Conservation (phyloP, 495 filamentous ascomycete species). For the Xeromyces bisporus region DNA sequence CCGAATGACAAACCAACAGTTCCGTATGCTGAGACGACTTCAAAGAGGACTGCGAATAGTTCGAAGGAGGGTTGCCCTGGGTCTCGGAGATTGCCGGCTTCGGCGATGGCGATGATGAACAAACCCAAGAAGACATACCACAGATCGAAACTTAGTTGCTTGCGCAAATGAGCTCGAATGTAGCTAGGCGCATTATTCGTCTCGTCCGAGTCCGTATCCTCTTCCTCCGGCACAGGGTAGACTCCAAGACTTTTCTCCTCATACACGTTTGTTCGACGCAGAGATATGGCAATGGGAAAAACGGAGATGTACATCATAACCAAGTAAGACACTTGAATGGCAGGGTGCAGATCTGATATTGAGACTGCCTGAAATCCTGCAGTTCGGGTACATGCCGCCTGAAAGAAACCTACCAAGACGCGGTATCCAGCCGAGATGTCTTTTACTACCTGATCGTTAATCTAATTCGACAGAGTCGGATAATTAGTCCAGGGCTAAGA, state of each 20-base stretch:
- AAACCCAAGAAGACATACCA: slow-evolving; percentile 86
- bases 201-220: slow-evolving; percentile 23
- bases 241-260: slow-evolving; percentile 86
- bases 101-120: slow-evolving; percentile 75
- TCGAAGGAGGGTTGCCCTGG: slow-evolving; percentile 46
- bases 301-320: slow-evolving; percentile 99
- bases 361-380: slow-evolving; percentile 74
- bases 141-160: slow-evolving; percentile 82
- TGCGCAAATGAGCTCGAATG: slow-evolving; percentile 70
- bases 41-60: slow-evolving; percentile 72
- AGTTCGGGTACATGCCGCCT: slow-evolving; percentile 72
- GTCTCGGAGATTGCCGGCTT: slow-evolving; percentile 46
- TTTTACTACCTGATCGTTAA: slow-evolving; percentile 50
- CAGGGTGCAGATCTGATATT: slow-evolving; percentile 63
- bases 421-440: slow-evolving; percentile 46
- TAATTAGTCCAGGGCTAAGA: too few species aligned
- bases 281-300: slow-evolving; percentile 84
- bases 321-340: slow-evolving; percentile 84
- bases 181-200: slow-evolving; percentile 51
- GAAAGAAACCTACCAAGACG: slow-evolving; percentile 71
- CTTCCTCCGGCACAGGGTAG: slow-evolving; percentile 36
- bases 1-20: slow-evolving; percentile 86
- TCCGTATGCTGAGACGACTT: slow-evolving; percentile 83
- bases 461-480: too few species aligned
- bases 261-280: slow-evolving; percentile 90